Evolutionary conservation across 139 green algal genomes (phyloP).

Genomic region (Mesotaenium endlicherianum): DNA sequence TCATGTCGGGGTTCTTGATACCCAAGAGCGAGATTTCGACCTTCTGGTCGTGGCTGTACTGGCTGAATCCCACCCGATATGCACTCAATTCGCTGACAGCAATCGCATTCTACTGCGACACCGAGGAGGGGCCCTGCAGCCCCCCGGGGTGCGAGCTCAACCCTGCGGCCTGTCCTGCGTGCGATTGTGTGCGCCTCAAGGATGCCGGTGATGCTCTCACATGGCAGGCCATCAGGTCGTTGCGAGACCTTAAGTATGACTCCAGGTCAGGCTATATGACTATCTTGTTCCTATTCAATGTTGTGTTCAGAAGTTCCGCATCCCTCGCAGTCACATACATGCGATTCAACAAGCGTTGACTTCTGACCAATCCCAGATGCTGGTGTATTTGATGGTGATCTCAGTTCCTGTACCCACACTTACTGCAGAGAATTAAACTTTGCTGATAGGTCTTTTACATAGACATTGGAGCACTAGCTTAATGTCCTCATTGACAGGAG

Average conservation of each 20-base stretch:
- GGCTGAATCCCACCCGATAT: slow-evolving; percentile 32
- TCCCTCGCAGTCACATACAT: slow-evolving; percentile 25
- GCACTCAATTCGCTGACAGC: slow-evolving; percentile 19
- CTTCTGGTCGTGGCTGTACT: slow-evolving; percentile 42
- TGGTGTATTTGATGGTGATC: too few species aligned
- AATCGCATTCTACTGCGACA: slow-evolving; percentile 39
- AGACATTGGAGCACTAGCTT: too few species aligned
- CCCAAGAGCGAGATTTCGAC: slow-evolving; percentile 33
- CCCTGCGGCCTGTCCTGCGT: background rate
- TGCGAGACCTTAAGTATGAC: background rate
- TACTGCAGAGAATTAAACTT: too few species aligned
- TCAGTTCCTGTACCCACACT: too few species aligned
- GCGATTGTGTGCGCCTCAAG: slow-evolving; percentile 7
- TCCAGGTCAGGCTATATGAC: background rate
- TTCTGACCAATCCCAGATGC: too few species aligned
- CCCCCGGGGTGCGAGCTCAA: background rate
- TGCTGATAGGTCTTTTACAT: too few species aligned
- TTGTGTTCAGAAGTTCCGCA: background rate
- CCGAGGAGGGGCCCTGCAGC: background rate
- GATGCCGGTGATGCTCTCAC: background rate
- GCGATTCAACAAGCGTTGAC: slow-evolving; percentile 21
- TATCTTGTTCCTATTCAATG: slow-evolving; percentile 21
- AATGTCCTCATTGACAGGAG: too few species aligned
- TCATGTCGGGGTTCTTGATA: slow-evolving; percentile 46
- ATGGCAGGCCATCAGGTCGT: background rate